Percentiles rank a stretch among this genome's conserved stretches.
Evolutionary conservation across 306 rosid species (phyloP).

Genomic region (Lathyrus tuberosus): DNA sequence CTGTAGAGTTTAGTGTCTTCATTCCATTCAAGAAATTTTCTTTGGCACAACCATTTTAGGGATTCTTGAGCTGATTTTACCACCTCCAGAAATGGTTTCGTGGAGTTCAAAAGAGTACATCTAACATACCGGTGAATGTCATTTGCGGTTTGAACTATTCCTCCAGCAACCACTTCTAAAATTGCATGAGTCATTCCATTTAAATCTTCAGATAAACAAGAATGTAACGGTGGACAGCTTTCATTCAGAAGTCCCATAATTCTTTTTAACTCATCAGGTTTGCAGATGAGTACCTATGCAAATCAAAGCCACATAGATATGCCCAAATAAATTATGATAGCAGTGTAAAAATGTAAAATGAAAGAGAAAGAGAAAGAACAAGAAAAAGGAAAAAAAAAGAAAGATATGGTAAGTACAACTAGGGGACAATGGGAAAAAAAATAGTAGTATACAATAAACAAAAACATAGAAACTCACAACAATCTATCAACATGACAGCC

Average conservation of each 20-base stretch:
- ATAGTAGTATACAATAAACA: neutral
- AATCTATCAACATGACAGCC: constrained; percentile 7
- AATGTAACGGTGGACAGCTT: constrained; percentile 80
- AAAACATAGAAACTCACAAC: neutral
- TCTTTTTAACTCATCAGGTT: constrained; percentile 82
- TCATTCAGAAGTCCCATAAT: constrained; percentile 75
- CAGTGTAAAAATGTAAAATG: constrained; percentile 17
- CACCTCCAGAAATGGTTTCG: constrained; percentile 91
- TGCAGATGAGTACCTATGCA: constrained; percentile 79
- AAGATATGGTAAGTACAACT: neutral
- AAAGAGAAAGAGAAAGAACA: neutral
- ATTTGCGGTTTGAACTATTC: constrained; percentile 89
- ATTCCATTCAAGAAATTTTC: constrained; percentile 93
- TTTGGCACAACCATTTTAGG: constrained; percentile 89
- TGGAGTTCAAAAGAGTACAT: constrained; percentile 93
- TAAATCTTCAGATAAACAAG: constrained; percentile 92
- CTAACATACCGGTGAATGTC: constrained; percentile 91
- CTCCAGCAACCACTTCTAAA: constrained; percentile 97
- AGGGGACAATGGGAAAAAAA: neutral
- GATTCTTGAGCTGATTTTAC: constrained; percentile 99
- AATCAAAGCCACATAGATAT: constrained; percentile 22
- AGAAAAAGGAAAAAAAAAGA: neutral
- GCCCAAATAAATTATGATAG: constrained; percentile 29
- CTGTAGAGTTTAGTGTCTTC: constrained; percentile 80
- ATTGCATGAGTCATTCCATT: constrained; percentile 99